These are phyloP conservation scores for Flammula alnicola DNA, from an alignment of 1,284 basidiomycete genomes.

Conservation along the genomic window DNA sequence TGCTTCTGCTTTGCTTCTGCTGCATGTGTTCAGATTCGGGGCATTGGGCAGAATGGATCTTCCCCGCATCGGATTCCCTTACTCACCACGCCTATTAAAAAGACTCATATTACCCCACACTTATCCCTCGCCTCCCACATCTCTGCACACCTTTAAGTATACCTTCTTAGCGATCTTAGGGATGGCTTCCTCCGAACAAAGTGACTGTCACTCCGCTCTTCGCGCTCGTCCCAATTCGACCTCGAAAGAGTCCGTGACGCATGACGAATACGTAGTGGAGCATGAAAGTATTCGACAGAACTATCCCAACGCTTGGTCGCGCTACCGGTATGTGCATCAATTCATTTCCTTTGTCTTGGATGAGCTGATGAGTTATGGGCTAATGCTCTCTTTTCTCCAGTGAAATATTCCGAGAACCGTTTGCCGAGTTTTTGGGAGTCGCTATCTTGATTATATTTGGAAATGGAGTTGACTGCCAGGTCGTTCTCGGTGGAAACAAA, in stretches of 20 bases:
- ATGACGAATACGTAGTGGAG: slow-evolving; percentile 19
- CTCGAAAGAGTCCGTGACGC: slow-evolving; percentile 17
- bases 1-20: too few species aligned
- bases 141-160: background rate
- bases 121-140: background rate
- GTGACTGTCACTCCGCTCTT: slow-evolving; percentile 1
- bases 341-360: too few species aligned
- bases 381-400: slow-evolving; percentile 22
- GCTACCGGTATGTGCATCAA: slow-evolving; percentile 58
- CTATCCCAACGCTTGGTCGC: slow-evolving; percentile 61
- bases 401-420: slow-evolving; percentile 56
- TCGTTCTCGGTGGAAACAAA: slow-evolving; percentile 55
- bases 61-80: too few species aligned
- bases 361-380: background rate
- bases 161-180: background rate
- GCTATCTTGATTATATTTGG: slow-evolving; percentile 68
- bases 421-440: slow-evolving; percentile 66
- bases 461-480: slow-evolving; percentile 66
- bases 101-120: slow-evolving; percentile 12
- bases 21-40: too few species aligned
- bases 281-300: slow-evolving; percentile 24
- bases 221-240: slow-evolving; percentile 8
- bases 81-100: background rate
- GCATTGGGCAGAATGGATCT: too few species aligned
- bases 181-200: slow-evolving; percentile 16